Base-by-base conservation (phyloP, 345 rosid genomes). In the Eucalyptus sideroxylon region DNA sequence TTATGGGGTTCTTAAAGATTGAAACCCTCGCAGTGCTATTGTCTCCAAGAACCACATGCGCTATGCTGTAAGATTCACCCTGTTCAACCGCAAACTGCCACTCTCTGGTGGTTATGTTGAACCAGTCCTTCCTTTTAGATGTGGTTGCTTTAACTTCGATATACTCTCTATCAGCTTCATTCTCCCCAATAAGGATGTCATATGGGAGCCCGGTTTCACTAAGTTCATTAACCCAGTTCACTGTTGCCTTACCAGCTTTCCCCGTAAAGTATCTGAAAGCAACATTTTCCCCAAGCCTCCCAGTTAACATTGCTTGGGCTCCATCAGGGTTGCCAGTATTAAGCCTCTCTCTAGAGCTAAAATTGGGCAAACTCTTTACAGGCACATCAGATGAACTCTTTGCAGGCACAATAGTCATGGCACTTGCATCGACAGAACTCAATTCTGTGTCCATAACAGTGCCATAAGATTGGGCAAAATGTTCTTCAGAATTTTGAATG, bases 121-220 rank as follows among this genome's bases (percentile, higher is more conserved):
- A 98, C 97, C 96, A 96, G 89, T 98, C 98, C 91, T 97, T 98
- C 87, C 93, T 91, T 6, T 91, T 91, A 49, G 95, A 96, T 82
- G 77, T 94, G 7, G 99, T 97, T 19, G 99, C 95, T 93, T 98
- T 98, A 62, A 98, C 99, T 92, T 98, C 99, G 37, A 97, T 89
- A 77, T 96, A 98, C 88, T 94, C 93, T 59, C 77, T 89, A 86
- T 65, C 50, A 88, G 90, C 93, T 90, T 88, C 88, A 42, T 49
- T 87, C 47, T 91, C 86, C 87, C 92, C 89, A 92, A 96, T 90
- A 86, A 97, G 69, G 77, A 98, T 93, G 92, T 98, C 99, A 62
- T 95, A 98, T 37, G 99, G 99, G 89, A 95, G 92, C 87, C 98
- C 98, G 2, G 97, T 95, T 94, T 98, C 99, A 31, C 88, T 91